Evolutionary conservation across 192 early-diverging fungal species (phyloP), one percentile per base, ranked within the genome.

Genomic region (Entomortierella chlamydospora): DNA sequence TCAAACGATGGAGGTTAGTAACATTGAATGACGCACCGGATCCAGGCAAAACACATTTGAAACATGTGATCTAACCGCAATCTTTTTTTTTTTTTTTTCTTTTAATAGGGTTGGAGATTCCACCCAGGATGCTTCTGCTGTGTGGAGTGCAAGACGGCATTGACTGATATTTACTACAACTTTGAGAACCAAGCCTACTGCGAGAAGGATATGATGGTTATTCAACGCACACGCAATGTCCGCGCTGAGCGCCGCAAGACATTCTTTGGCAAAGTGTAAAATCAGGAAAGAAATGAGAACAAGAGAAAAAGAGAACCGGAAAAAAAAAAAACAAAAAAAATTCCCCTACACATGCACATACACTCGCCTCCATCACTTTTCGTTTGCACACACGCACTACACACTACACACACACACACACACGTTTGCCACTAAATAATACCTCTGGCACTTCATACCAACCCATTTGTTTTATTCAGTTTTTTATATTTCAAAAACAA

Each of bases 121-220:
- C 96, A 98, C 74, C 95, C 95, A 9, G 78, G 70, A 26, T 96
- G 95, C 82, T 98, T 96, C 87, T 86, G 83, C 15, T 98, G 96
- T 66, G 57, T 67, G 33, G 84, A 86, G 81, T 94, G 93, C 72
- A 82, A 67, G 37, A 57, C 61, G 12, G 78, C 88, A 18, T 82
- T 94, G 45, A 86, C 86, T 15, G 89, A 90, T 68, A 84, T 87
- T 22, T 94, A 94, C 71, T 94, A 93, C 81, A 89, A 87, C 63
- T 90, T 84, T 82, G 85, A 88, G 33, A 86, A 88, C 45, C 80
- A 84, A 33, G 82, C 89, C 25, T 94, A 92, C 70, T 94, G 93
- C 76, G 92, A 94, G 71, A 82, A 77, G 33, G 89, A 94, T 72
- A 93, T 93, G 13, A 65, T 73, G 80, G 81, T 86, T 43, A 84